Evolutionary conservation across 768 basidiomycete species (phyloP), one percentile per base, ranked within the genome.

Genomic region (Leucosporidium creatinivorum): DNA sequence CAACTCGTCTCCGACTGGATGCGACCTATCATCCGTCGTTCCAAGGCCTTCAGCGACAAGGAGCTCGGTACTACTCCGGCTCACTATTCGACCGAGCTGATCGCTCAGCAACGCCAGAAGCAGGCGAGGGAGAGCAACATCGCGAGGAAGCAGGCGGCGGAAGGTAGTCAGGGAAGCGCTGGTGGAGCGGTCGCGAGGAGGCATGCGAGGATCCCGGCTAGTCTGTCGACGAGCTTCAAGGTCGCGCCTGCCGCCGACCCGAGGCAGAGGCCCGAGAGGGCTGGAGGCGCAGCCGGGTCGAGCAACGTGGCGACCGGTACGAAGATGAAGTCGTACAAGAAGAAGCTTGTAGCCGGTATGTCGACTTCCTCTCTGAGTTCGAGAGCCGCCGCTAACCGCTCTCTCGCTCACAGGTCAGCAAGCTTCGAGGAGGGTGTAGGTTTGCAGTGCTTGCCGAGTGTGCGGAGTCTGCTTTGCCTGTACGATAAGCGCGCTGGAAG

Each of bases 21-120:
- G 36, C 84, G 92, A 9, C 92, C 92, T 0, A 93, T 94, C 78
- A 88, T 93, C 80, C 91, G 92, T 74, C 86, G 90, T 31, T 88
- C 65, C 17, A 68, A 67, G 26, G 63, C 61, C 25, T 73, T 67
- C 61, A 63, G 64, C 54, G 68, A 73, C 61, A 87, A 44, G 86
- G 91, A 13, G 88, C 87, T 19, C 91, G 89, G 39, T 13, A 44
- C 39, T 13, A 44, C 39, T 17, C 39, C 79, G 59, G 67, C 50
- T 54, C 74, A 50, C 30, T 66, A 36, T 54, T 56, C 82, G 87
- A 23, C 87, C 89, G 76, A 82, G 87, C 31, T 81, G 87, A 82
- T 91, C 59, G 79, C 13, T 78, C 78, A 58, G 58, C 26, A 79
- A 79, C 48, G 74, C 75, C n/a, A 73, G 76, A 21, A 26, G 58